A percentile compares a stretch with the other conserved stretches of the same genome.
These are phyloP conservation scores for Russula ochroleuca DNA, from an alignment of 768 basidiomycete species.

Conservation along the genomic window DNA sequence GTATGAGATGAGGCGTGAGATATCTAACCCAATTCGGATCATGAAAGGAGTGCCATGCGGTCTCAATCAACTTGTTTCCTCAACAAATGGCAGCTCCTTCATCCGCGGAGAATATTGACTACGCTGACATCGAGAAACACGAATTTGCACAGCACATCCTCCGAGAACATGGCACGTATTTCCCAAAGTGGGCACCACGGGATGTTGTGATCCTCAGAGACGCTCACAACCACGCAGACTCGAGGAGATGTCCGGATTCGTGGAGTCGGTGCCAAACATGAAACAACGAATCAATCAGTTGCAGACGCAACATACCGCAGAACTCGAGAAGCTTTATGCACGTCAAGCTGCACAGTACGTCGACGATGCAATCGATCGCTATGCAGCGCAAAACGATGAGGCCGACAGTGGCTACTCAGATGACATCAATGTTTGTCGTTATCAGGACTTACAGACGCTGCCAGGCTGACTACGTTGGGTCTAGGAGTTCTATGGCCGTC, in stretches of 20 bases:
- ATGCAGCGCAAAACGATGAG: slow-evolving; percentile 25
- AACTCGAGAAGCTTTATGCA: slow-evolving; percentile 33
- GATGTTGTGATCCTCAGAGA: neutral
- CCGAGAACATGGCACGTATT: slow-evolving; percentile 24
- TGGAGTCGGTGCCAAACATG: slow-evolving; percentile 33
- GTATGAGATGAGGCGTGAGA: neutral
- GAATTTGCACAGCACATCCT: slow-evolving; percentile 26
- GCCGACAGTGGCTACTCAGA: neutral
- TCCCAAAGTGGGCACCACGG: slow-evolving; percentile 26
- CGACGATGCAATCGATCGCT: slow-evolving; percentile 36
- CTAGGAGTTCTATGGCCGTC: slow-evolving; percentile 16
- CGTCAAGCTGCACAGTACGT: slow-evolving; percentile 35
- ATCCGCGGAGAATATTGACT: slow-evolving; percentile 9
- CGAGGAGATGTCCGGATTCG: slow-evolving; percentile 16
- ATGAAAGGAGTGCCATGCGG: neutral
- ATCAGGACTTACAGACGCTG: neutral
- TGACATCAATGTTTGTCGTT: slow-evolving; percentile 16
- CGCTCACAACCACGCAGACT: slow-evolving; percentile 14
- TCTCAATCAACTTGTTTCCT: neutral
- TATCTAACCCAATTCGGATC: neutral
- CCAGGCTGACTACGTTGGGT: neutral
- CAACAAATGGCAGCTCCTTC: slow-evolving; percentile 14
- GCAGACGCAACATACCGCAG: slow-evolving; percentile 33
- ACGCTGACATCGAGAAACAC: slow-evolving; percentile 18
- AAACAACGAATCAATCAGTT: slow-evolving; percentile 33